These are phyloP conservation scores for Fusarium sp. DNA, from an alignment of 2,329 filamentous ascomycete species.

Conservation along the genomic window DNA sequence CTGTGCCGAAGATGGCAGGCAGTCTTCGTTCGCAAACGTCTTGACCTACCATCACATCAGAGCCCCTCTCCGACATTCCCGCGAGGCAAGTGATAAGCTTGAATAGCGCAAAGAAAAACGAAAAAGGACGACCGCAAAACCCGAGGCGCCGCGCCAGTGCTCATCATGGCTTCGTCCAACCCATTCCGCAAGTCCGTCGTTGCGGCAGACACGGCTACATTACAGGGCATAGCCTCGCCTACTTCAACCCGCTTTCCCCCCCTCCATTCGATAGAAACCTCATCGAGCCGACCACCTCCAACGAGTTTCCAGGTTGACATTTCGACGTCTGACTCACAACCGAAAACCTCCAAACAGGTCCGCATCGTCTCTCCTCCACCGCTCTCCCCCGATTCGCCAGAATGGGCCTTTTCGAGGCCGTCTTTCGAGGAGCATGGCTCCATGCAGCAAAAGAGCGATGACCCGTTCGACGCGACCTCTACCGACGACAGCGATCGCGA, in stretches of 20 bases:
- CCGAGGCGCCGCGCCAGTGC: slow-evolving; percentile 11
- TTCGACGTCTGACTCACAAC: slow-evolving; percentile 52
- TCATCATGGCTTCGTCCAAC: slow-evolving; percentile 56
- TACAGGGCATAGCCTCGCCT: slow-evolving; percentile 13
- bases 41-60: slow-evolving; percentile 37
- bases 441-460: slow-evolving; percentile 39
- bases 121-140: slow-evolving; percentile 18
- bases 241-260: slow-evolving; percentile 38
- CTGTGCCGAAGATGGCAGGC: slow-evolving; percentile 46
- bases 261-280: slow-evolving; percentile 46
- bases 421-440: slow-evolving; percentile 46
- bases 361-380: slow-evolving; percentile 74
- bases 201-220: slow-evolving; percentile 34
- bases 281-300: slow-evolving; percentile 42
- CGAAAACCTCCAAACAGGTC: slow-evolving; percentile 74
- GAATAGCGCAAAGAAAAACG: slow-evolving; percentile 20
- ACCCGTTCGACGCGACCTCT: slow-evolving; percentile 49
- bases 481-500: slow-evolving; percentile 46
- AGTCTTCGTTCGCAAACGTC: slow-evolving; percentile 41
- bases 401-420: slow-evolving; percentile 48
- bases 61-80: slow-evolving; percentile 17
- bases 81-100: slow-evolving; percentile 23
- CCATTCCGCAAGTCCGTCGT: slow-evolving; percentile 60
- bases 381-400: slow-evolving; percentile 65
- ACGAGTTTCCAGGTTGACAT: slow-evolving; percentile 44